Base-by-base conservation (phyloP, 1,284 basidiomycete species). In the Melampsora abietis-canadensis region DNA sequence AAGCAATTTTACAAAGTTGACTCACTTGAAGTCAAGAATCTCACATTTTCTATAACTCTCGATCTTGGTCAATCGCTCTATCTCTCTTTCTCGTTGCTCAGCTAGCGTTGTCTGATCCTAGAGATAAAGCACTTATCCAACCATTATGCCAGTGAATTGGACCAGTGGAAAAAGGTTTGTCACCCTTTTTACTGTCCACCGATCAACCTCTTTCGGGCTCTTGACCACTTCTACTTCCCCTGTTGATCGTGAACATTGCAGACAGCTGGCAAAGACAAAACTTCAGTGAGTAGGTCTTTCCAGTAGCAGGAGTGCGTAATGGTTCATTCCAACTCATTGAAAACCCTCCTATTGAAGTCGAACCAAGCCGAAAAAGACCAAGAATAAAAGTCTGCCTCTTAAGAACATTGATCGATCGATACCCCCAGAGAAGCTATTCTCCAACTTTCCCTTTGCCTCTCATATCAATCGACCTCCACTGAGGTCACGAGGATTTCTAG, bases 121-220 rank as follows among this genome's bases (percentile, higher is more conserved):
- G 51, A 54, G n/a, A n/a, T 27, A 54, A 27, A n/a, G 24, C 51
- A 54, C 12, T 21, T 12, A 27, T 54, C 51, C 4, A n/a, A 12
- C 24, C 51, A 54, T n/a, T 12, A 54, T 54, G 51, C 51, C 51
- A 54, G 51, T 54, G 10, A 54, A 54, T 27, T 54, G 51, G 51
- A 54, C 51, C 6, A 54, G 51, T 12, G 51, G 51, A 21, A 54
- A 54, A 12, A 54, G 51, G 51, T 54, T 27, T 54, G 51, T n/a
- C 24, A 5, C 37, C 12, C 6, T 5, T 40, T 10, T 40, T 40
- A 6, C 37, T 12, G 12, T 40, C 10, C 2, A 5, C 37, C 37
- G 12, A 12, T 40, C 10, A 40, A 40, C 37, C 10, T 40, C 37
- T 40, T 40, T 12, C 37, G 12, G 37, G 37, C 37, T 40, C 37